A percentile compares a stretch with the other conserved stretches of the same genome.
Evolutionary conservation across 805 yeast genomes (phyloP).

Genomic region (Hagleromyces aurorensis): DNA sequence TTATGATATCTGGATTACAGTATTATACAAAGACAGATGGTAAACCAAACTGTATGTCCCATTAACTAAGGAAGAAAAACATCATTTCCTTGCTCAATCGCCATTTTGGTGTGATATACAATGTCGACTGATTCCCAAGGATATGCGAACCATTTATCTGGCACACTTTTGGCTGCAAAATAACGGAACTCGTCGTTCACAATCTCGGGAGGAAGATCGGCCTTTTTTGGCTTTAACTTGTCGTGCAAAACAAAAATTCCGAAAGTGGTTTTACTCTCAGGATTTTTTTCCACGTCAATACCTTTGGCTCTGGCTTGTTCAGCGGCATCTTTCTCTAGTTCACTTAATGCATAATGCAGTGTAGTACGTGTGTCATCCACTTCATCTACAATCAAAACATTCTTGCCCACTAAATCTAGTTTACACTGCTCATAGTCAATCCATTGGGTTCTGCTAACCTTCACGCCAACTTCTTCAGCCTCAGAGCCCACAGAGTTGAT

Average conservation of each 20-base stretch:
- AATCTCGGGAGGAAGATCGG: slow-evolving; percentile 59
- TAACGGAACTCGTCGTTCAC: slow-evolving; percentile 49
- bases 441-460: slow-evolving; percentile 78
- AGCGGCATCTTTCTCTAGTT: slow-evolving; percentile 62
- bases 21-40: too few relatives aligned
- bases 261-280: slow-evolving; percentile 49
- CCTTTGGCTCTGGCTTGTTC: slow-evolving; percentile 50
- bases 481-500: slow-evolving; percentile 50
- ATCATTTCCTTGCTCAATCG: slow-evolving; percentile 70
- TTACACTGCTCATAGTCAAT: slow-evolving; percentile 61
- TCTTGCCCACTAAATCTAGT: slow-evolving; percentile 56
- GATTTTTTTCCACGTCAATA: slow-evolving; percentile 34
- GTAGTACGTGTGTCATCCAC: slow-evolving; percentile 86
- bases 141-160: slow-evolving; percentile 78
- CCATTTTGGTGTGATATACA: slow-evolving; percentile 62
- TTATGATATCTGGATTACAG: too few relatives aligned
- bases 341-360: slow-evolving; percentile 68
- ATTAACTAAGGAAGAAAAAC: slow-evolving; percentile 26
- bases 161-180: slow-evolving; percentile 67
- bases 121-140: slow-evolving; percentile 83
- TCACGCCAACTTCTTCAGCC: slow-evolving; percentile 52
- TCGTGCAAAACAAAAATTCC: slow-evolving; percentile 75
- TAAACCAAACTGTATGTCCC: slow-evolving; percentile 1
- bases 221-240: slow-evolving; percentile 63
- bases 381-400: slow-evolving; percentile 68